These are phyloP conservation scores for Thymus quinquecostatus DNA, from an alignment of 257 asterid species.

Conservation along the genomic window DNA sequence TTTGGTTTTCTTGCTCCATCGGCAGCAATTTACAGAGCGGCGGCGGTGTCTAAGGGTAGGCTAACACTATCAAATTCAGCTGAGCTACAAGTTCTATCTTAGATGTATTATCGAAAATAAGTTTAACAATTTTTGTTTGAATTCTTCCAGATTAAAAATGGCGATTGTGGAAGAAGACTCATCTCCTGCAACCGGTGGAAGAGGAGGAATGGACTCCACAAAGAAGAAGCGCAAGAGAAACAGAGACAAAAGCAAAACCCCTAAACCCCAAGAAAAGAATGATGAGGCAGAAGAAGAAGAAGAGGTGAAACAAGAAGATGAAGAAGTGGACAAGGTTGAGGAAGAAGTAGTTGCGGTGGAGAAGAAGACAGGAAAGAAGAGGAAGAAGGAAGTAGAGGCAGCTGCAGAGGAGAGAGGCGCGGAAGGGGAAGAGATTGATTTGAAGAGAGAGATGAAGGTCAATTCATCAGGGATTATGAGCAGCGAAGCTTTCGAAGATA, in stretches of 20 bases:
- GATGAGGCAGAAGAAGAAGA: constrained; percentile 15
- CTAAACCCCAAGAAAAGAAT: not conserved
- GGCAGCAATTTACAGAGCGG: no score
- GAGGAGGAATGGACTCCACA: constrained; percentile 33
- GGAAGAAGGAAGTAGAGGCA: constrained; percentile 23
- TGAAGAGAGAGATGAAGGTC: constrained; percentile 42
- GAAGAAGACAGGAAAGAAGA: constrained; percentile 29
- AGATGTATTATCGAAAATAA: no score
- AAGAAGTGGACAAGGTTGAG: constrained; percentile 34
- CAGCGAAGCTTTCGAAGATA: constrained; percentile 52
- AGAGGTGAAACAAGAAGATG: constrained; percentile 15
- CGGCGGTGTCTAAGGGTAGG: no score
- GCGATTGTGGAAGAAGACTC: constrained; percentile 22
- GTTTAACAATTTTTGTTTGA: no score
- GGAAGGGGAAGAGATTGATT: constrained; percentile 30
- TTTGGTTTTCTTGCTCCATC: no score
- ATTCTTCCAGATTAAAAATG: not conserved
- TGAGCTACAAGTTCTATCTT: no score
- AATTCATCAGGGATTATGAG: constrained; percentile 88
- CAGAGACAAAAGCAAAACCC: constrained; percentile 37
- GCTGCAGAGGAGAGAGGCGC: not conserved
- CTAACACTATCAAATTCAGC: no score
- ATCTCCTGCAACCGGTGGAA: not conserved
- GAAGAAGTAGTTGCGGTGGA: constrained; percentile 25
- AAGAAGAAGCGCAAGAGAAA: constrained; percentile 54